Evolutionary conservation across 805 yeast genomes (phyloP).

Genomic region (Debaryomyces prosopidis): DNA sequence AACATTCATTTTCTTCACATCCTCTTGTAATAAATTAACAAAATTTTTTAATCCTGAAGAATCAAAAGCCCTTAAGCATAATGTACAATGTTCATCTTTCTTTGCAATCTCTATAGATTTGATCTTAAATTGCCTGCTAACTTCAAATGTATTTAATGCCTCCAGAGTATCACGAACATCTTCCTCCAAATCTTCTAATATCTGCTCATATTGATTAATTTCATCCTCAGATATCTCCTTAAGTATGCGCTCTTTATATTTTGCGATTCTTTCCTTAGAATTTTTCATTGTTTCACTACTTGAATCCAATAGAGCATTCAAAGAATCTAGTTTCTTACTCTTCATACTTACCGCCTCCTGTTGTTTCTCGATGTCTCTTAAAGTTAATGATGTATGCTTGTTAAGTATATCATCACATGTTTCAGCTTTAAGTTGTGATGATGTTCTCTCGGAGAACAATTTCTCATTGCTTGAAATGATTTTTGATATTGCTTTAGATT

Average conservation of each 20-base stretch:
- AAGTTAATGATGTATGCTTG: not conserved
- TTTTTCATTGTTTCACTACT: not conserved
- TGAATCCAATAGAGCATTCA: constrained; percentile 2
- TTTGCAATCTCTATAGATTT: constrained; percentile 69
- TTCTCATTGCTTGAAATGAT: constrained; percentile 22
- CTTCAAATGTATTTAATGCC: constrained; percentile 65
- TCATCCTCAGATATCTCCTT: constrained; percentile 32
- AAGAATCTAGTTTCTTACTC: not conserved
- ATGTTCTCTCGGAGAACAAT: constrained; percentile 17
- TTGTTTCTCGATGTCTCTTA: not conserved
- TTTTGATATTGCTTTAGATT: constrained; percentile 25
- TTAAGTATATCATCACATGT: constrained; percentile 12
- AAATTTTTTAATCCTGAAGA: constrained; percentile 32
- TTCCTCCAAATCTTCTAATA: constrained; percentile 57
- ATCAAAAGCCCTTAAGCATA: constrained; percentile 71
- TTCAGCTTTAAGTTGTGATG: constrained; percentile 13
- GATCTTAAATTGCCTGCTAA: constrained; percentile 67
- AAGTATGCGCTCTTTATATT: constrained; percentile 16
- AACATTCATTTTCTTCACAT: constrained; percentile 27
- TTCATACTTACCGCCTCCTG: not conserved
- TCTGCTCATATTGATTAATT: constrained; percentile 52
- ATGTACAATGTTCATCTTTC: constrained; percentile 56
- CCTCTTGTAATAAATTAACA: constrained; percentile 25
- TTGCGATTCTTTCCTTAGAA: constrained; percentile 4
- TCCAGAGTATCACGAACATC: constrained; percentile 62